These are phyloP conservation scores for Schwanniomyces polymorphus DNA, from an alignment of 805 yeast species.

Conservation along the genomic window DNA sequence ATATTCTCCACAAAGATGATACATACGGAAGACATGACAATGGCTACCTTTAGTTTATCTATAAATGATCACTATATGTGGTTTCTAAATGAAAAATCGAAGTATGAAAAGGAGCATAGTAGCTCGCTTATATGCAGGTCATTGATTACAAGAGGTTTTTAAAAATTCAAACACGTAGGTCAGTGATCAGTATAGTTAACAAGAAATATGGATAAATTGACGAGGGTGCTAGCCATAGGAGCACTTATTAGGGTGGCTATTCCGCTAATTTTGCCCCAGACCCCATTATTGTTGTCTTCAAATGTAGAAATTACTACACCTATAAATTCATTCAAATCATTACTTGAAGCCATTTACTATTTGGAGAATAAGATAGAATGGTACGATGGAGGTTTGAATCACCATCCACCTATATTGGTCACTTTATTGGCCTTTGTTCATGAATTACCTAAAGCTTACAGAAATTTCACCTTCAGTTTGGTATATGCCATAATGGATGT, in stretches of 20 bases:
- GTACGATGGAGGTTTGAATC: constrained; percentile 83
- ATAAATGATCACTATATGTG: neutral
- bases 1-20: neutral
- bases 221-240: constrained; percentile 24
- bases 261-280: constrained; percentile 34
- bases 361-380: constrained; percentile 57
- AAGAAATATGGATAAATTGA: constrained; percentile 19
- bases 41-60: neutral
- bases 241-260: constrained; percentile 31
- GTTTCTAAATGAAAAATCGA: neutral
- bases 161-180: constrained; percentile 1
- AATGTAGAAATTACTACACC: constrained; percentile 72
- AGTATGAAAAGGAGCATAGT: neutral
- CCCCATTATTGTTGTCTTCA: constrained; percentile 26
- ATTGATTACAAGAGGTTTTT: neutral
- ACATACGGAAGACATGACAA: constrained; percentile 12
- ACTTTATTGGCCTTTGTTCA: constrained; percentile 44
- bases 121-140: neutral
- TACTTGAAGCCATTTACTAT: constrained; percentile 51
- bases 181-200: neutral
- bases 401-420: constrained; percentile 79
- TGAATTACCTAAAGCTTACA: constrained; percentile 16
- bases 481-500: constrained; percentile 63
- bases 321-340: constrained; percentile 60
- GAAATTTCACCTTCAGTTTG: constrained; percentile 27